Evolutionary conservation across 2,329 filamentous ascomycete genomes (phyloP), one percentile per base, ranked within the genome.

Genomic region (Zymoseptoria brevis): DNA sequence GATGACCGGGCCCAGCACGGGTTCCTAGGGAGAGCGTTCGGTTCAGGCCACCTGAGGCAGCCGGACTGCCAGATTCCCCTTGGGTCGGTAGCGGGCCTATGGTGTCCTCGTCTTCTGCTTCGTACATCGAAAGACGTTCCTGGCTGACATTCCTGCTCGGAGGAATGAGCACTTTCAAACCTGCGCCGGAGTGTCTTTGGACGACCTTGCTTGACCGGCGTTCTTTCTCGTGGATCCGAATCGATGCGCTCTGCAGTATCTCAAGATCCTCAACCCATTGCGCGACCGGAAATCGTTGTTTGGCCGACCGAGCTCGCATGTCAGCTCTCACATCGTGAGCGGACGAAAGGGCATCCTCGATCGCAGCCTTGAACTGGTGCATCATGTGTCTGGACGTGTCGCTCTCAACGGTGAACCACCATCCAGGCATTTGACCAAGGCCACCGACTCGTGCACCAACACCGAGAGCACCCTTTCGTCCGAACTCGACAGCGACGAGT

Each of bases 401-500:
- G 0, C 81, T 84, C 69, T 87, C 84, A 55, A 87, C 80, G 0
- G 83, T 86, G 68, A 81, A 87, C 84, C 84, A 87, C 80, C 83
- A 86, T 11, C 53, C 53, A 19, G 85, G 85, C 53, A 55, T 55
- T 19, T 55, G 53, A 4, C 53, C 53, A 11, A 55, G 29, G 11
- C 53, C 53, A 16, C 84, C 84, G 30, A 87, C 84, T 56, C 83
- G 77, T 24, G 83, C 81, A 52, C 84, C 84, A 54, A 87, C 82
- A 62, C 84, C 84, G 35, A 87, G 75, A 29, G 84, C 84, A 63
- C 84, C 84, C 69, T 86, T 86, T 21, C 84, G 78, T 56, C 84
- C 84, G 63, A 86, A 87, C 67, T 87, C 84, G 50, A 87, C 84
- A 26, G 84, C 84, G 2, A 87, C 84, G 22, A 87, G 74, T 53